These are phyloP conservation scores for Xylaria flabelliformis DNA, from an alignment of 495 filamentous ascomycete species.

Conservation along the genomic window DNA sequence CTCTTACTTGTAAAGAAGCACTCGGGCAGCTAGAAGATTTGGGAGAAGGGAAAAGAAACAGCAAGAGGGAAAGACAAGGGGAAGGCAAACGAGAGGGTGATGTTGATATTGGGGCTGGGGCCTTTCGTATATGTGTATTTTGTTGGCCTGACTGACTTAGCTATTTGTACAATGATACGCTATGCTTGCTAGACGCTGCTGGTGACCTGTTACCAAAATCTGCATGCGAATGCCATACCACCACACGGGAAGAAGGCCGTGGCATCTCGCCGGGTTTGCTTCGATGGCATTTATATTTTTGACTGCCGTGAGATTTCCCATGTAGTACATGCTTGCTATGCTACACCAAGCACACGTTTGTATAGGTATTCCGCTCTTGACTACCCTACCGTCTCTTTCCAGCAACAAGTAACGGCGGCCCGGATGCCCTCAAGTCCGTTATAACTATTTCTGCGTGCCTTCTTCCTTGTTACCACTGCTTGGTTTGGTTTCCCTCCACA, in stretches of 20 bases:
- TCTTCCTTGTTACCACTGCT: slow-evolving; percentile 22
- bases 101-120: slow-evolving; percentile 1
- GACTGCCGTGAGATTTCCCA: slow-evolving; percentile 19
- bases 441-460: slow-evolving; percentile 26
- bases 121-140: not conserved
- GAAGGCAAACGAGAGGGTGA: not conserved
- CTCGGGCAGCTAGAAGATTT: not conserved
- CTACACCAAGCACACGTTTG: slow-evolving; percentile 18
- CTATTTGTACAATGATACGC: not conserved
- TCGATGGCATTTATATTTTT: slow-evolving; percentile 17
- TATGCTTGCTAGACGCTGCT: slow-evolving; percentile 12
- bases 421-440: slow-evolving; percentile 22
- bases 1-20: not conserved
- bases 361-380: slow-evolving; percentile 19
- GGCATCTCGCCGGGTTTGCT: slow-evolving; percentile 15
- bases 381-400: slow-evolving; percentile 13
- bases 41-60: not conserved
- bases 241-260: slow-evolving; percentile 20
- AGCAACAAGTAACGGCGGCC: slow-evolving; percentile 18
- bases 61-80: not conserved
- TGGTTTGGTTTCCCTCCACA: slow-evolving; percentile 1
- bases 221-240: slow-evolving; percentile 23
- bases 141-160: not conserved
- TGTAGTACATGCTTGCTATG: slow-evolving; percentile 11
- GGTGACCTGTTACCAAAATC: slow-evolving; percentile 30